phyloP scores from a whole-genome alignment of 2,329 filamentous ascomycete species.

The Huntiella abstrusa region DNA sequence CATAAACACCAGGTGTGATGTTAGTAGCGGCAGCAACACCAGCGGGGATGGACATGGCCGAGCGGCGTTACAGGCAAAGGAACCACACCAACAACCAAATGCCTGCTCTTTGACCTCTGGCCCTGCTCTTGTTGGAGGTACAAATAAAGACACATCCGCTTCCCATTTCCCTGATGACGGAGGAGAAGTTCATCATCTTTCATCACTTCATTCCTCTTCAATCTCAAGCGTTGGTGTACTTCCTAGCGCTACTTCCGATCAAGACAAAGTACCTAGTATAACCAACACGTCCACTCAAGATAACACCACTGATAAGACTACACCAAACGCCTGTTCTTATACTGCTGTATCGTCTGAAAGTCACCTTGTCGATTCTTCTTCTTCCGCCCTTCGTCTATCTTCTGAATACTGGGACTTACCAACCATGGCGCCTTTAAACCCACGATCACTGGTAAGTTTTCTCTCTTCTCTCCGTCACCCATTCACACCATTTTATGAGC shows the following conservation, averaged over 20 bases:
- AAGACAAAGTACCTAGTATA: neutral
- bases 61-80: neutral
- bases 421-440: slow-evolving; percentile 37
- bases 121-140: neutral
- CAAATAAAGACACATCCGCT: neutral
- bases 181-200: neutral
- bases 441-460: slow-evolving; percentile 32
- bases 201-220: neutral
- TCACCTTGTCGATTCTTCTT: neutral
- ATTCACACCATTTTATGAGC: neutral
- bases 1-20: neutral
- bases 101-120: too few species aligned
- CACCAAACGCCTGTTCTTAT: neutral
- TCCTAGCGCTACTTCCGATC: neutral
- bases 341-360: neutral
- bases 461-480: neutral
- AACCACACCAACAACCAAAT: too few species aligned
- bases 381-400: neutral
- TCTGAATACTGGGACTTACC: slow-evolving; percentile 33
- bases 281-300: neutral
- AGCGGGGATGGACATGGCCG: neutral
- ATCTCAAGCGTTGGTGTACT: neutral
- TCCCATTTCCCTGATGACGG: neutral
- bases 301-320: neutral
- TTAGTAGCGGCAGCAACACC: neutral